phyloP scores from a whole-genome alignment of 2,329 filamentous ascomycete species.

The Lachnellula occidentalis region DNA sequence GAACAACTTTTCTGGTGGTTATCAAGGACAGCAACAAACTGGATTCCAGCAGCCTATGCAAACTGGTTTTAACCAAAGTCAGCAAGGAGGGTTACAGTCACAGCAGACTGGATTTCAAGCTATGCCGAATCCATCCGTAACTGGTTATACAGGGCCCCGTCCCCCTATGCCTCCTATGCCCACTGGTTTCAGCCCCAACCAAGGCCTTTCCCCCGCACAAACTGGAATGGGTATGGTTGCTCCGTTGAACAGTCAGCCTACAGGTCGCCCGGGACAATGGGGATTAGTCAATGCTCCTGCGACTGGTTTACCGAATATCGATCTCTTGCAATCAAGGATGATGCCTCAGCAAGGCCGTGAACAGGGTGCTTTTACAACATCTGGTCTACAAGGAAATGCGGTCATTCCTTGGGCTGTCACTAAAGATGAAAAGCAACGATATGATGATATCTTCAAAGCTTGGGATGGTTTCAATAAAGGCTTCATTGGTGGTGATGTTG shows the following conservation, averaged over 20 bases:
- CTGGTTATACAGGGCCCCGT: conserved; percentile 73
- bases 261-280: conserved; percentile 90
- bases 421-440: conserved; percentile 96
- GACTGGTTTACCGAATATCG: conserved; percentile 86
- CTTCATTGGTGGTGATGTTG: conserved; percentile 84
- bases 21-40: conserved; percentile 39
- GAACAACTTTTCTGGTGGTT: conserved; percentile 39
- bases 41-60: conserved; percentile 43
- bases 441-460: conserved; percentile 88
- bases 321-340: conserved; percentile 86
- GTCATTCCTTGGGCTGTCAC: conserved; percentile 98
- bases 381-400: conserved; percentile 85
- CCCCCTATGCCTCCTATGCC: conserved; percentile 83
- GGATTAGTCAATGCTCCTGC: conserved; percentile 94
- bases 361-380: conserved; percentile 73
- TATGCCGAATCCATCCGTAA: conserved; percentile 63
- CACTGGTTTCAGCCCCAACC: conserved; percentile 60
- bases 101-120: conserved; percentile 68
- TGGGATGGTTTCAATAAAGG: conserved; percentile 96
- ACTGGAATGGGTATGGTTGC: conserved; percentile 57
- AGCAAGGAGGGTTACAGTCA: conserved; percentile 54
- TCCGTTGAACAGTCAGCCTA: conserved; percentile 85
- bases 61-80: conserved; percentile 49
- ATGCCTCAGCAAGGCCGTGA: conserved; percentile 96
- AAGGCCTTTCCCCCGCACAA: conserved; percentile 53